Conservation (phyloP, 2,329 filamentous ascomycete species). For the Periconia sp. region DNA sequence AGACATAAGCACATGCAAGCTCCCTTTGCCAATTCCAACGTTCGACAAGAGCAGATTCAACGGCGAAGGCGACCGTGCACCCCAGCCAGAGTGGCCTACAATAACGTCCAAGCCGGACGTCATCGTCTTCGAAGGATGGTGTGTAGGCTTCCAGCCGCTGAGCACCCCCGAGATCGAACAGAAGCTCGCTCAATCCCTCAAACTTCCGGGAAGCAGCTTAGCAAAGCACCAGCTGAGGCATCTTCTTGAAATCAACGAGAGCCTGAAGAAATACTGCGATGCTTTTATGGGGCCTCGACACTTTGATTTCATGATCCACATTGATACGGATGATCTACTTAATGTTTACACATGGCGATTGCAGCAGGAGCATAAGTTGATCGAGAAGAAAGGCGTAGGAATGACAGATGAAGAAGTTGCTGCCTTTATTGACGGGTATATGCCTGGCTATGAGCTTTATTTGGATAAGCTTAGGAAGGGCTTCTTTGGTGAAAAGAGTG, state of each 20-base stretch:
- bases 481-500: slow-evolving; percentile 51
- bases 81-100: slow-evolving; percentile 65
- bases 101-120: slow-evolving; percentile 66
- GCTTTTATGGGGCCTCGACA: slow-evolving; percentile 50
- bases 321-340: slow-evolving; percentile 73
- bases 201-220: slow-evolving; percentile 26
- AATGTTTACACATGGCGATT: slow-evolving; percentile 86
- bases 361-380: slow-evolving; percentile 78
- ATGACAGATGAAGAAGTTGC: slow-evolving; percentile 85
- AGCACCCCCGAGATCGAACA: slow-evolving; percentile 60
- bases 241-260: slow-evolving; percentile 65
- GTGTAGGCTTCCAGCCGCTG: slow-evolving; percentile 78
- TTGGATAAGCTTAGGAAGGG: slow-evolving; percentile 57
- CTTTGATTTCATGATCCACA: slow-evolving; percentile 69
- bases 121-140: slow-evolving; percentile 90
- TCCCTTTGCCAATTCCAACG: slow-evolving; percentile 67
- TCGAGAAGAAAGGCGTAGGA: slow-evolving; percentile 69
- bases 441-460: slow-evolving; percentile 64
- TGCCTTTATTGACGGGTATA: slow-evolving; percentile 72
- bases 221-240: slow-evolving; percentile 62
- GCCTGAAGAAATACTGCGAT: slow-evolving; percentile 58
- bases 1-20: slow-evolving; percentile 58
- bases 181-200: slow-evolving; percentile 59
- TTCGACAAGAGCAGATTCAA: slow-evolving; percentile 84
- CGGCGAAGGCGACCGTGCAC: slow-evolving; percentile 77